Conservation (phyloP, 73 alveolate genomes). For the Uronychia setigera region DNA sequence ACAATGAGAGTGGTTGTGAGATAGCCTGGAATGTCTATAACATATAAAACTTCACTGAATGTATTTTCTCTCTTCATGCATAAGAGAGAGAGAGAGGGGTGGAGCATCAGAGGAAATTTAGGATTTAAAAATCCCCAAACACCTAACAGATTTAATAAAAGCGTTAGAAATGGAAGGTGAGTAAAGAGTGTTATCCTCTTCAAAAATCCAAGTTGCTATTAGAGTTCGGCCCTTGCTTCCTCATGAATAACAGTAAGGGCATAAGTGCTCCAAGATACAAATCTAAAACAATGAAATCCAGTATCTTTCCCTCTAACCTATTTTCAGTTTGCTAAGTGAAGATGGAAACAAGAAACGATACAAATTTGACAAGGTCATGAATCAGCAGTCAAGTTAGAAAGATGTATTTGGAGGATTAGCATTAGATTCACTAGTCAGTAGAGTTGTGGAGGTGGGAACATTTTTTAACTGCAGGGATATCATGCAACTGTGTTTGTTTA, state of each 20-base stretch:
- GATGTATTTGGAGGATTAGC: slow-evolving; percentile 25
- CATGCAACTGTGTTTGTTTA: slow-evolving; percentile 53
- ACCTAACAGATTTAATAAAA: too few relatives aligned
- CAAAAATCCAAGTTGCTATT: slow-evolving; percentile 65
- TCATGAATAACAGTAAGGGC: slow-evolving; percentile 58
- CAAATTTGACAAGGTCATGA: slow-evolving; percentile 47
- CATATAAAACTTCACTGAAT: too few relatives aligned
- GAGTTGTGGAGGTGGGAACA: slow-evolving; percentile 27
- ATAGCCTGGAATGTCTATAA: too few relatives aligned
- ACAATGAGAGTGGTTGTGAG: too few relatives aligned
- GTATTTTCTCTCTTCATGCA: too few relatives aligned
- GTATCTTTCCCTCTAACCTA: background rate
- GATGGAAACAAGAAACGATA: slow-evolving; percentile 1
- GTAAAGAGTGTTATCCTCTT: background rate
- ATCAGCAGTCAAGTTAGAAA: background rate
- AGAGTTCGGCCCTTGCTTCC: slow-evolving; percentile 74
- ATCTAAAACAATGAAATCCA: background rate
- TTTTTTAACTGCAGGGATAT: slow-evolving; percentile 7
- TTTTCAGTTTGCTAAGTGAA: background rate
- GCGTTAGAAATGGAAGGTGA: too few relatives aligned
- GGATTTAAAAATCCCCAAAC: too few relatives aligned
- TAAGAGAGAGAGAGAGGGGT: too few relatives aligned
- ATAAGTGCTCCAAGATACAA: background rate
- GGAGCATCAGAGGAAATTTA: too few relatives aligned
- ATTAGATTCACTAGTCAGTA: slow-evolving; percentile 29